Evolutionary conservation across 2,329 filamentous ascomycete genomes (phyloP).

Genomic region (Amesomyces nigricolor): DNA sequence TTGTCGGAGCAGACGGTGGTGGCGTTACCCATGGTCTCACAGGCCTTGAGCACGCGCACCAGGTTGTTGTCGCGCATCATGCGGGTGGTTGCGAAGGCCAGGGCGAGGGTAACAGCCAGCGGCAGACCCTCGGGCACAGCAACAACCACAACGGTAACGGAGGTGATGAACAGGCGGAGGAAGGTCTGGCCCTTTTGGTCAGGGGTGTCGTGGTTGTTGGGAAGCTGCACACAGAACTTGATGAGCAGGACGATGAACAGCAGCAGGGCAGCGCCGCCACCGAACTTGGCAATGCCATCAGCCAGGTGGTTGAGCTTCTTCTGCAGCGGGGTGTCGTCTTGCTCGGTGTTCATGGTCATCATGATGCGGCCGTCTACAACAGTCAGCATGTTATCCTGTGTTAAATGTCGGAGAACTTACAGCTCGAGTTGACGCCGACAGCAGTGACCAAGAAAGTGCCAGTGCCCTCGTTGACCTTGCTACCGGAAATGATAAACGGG

Average conservation of each 20-base stretch:
- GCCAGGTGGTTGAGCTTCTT: conserved; percentile 48
- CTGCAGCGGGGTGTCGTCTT: conserved; percentile 49
- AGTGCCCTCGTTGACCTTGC: conserved; percentile 49
- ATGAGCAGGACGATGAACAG: conserved; percentile 77
- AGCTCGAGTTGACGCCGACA: conserved; percentile 49
- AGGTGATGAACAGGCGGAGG: conserved; percentile 57
- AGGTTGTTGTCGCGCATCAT: conserved; percentile 69
- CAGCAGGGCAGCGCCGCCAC: conserved; percentile 62
- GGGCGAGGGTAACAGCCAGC: conserved; percentile 61
- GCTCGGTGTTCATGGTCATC: conserved; percentile 49
- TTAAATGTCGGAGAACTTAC: too few relatives aligned
- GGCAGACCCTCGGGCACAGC: conserved; percentile 63
- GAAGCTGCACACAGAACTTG: conserved; percentile 63
- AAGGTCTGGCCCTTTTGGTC: conserved; percentile 56
- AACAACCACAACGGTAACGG: conserved; percentile 64
- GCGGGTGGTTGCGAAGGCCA: conserved; percentile 64
- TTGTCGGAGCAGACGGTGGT: conserved; percentile 77
- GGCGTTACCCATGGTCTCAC: conserved; percentile 68
- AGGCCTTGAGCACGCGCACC: conserved; percentile 62
- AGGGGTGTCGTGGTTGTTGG: conserved; percentile 41
- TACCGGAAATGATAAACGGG: conserved; percentile 58
- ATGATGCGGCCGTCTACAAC: conserved; percentile 43
- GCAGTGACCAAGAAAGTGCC: conserved; percentile 51
- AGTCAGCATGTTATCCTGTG: too few relatives aligned
- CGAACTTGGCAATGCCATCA: conserved; percentile 46